A percentile compares a stretch with the other conserved stretches of the same genome.
Conservation (phyloP, 2,329 filamentous ascomycete species). For the Lecanicillium sp. region DNA sequence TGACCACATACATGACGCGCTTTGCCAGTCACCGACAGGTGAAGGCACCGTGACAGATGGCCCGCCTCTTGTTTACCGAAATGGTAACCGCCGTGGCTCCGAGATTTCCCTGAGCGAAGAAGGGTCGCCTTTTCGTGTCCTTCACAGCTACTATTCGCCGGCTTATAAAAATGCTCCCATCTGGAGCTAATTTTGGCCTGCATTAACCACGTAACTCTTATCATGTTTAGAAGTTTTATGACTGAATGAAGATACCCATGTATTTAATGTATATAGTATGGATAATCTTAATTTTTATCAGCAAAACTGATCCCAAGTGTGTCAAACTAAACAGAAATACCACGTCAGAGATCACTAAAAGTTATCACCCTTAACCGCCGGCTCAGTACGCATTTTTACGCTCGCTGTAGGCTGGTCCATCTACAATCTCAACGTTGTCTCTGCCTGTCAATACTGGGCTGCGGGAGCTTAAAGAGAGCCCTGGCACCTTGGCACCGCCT, state of each 20-base stretch:
- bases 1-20: no score
- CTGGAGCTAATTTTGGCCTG: no score
- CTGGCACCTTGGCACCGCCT: constrained; percentile 47
- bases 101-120: constrained; percentile 11
- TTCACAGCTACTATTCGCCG: constrained; percentile 53
- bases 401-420: constrained; percentile 35
- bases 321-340: no score
- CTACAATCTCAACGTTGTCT: constrained; percentile 33
- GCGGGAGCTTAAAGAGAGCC: constrained; percentile 38
- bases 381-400: constrained; percentile 43
- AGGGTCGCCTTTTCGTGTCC: constrained; percentile 38
- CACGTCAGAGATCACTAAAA: no score
- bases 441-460: constrained; percentile 23
- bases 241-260: no score
- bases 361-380: neutral
- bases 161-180: constrained; percentile 47
- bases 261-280: no score
- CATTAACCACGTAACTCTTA: no score
- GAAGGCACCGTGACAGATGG: neutral
- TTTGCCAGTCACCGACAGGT: neutral
- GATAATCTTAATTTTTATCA: no score
- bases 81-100: constrained; percentile 5
- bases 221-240: no score
- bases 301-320: no score
- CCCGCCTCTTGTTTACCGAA: constrained; percentile 5